phyloP scores from a whole-genome alignment of 306 rosid genomes.

The Sophora flavescens region DNA sequence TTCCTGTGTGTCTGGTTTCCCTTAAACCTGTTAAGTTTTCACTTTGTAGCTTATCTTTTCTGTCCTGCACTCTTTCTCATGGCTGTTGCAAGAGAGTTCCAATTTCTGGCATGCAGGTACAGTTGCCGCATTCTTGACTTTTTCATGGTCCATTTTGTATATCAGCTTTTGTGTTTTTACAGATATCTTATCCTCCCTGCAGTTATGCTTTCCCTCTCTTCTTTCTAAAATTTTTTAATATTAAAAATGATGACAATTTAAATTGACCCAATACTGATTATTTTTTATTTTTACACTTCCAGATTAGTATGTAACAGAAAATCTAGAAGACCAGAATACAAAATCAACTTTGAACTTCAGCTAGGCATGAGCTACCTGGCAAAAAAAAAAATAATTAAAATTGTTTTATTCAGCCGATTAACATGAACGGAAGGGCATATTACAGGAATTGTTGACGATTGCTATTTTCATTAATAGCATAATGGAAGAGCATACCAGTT shows the following conservation, averaged over 20 bases:
- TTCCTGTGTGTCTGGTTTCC: not conserved
- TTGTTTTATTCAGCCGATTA: not conserved
- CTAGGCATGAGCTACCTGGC: not conserved
- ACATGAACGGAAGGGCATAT: constrained; percentile 8
- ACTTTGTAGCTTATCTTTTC: constrained; percentile 8
- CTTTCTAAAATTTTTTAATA: not conserved
- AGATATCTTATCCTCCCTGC: not conserved
- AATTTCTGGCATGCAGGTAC: constrained; percentile 21
- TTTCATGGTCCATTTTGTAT: not conserved
- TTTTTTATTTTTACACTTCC: not conserved
- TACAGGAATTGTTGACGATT: constrained; percentile 4
- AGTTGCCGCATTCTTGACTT: not conserved
- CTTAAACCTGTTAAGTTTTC: not conserved
- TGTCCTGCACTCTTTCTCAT: not conserved
- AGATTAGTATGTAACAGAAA: not conserved
- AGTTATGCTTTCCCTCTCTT: constrained; percentile 24
- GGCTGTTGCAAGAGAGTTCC: not conserved
- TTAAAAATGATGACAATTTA: not conserved
- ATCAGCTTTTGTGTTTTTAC: not conserved
- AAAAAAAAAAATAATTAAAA: too few relatives aligned
- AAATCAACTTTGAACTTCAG: not conserved
- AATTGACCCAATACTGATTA: not conserved
- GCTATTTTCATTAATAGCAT: constrained; percentile 9
- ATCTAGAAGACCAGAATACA: not conserved
- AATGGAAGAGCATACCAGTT: constrained; percentile 62